Conservation (phyloP, 129 eudicot species). For the Pseudognaphalium luteoalbum region DNA sequence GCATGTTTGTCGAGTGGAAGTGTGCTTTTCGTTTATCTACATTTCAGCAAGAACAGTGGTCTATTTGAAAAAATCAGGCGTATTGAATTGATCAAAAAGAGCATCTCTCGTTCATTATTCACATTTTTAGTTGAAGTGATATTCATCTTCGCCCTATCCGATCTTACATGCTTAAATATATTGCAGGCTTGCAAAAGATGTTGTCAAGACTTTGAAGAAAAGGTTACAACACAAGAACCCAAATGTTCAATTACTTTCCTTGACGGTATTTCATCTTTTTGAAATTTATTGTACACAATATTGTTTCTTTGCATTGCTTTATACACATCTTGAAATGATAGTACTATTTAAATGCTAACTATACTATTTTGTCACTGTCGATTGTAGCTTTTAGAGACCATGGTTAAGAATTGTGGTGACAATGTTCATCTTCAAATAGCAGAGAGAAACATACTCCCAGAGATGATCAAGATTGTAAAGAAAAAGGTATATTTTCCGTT, state of each 20-base stretch:
- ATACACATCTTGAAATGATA: conserved; percentile 12
- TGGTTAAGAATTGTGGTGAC: conserved; percentile 97
- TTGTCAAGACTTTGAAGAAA: conserved; percentile 80
- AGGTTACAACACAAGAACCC: conserved; percentile 93
- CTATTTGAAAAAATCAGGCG: too few relatives aligned
- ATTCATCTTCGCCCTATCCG: not conserved
- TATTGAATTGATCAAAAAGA: not conserved
- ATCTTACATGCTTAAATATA: conserved; percentile 14
- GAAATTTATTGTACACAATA: not conserved
- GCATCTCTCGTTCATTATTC: not conserved
- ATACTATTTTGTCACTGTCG: conserved; percentile 1
- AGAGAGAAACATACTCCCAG: conserved; percentile 68
- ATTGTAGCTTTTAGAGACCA: conserved; percentile 83
- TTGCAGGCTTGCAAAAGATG: conserved; percentile 80
- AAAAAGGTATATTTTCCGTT: conserved; percentile 45
- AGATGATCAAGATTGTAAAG: conserved; percentile 85
- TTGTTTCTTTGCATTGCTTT: not conserved
- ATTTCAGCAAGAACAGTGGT: not conserved
- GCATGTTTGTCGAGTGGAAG: too few relatives aligned
- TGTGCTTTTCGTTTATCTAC: too few relatives aligned
- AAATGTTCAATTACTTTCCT: conserved; percentile 75
- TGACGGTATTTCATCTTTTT: conserved; percentile 56
- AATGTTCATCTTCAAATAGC: conserved; percentile 80
- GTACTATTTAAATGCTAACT: not conserved
- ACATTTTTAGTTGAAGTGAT: not conserved